phyloP scores from a whole-genome alignment of 78 protist genomes.

The Guillardia theta region DNA sequence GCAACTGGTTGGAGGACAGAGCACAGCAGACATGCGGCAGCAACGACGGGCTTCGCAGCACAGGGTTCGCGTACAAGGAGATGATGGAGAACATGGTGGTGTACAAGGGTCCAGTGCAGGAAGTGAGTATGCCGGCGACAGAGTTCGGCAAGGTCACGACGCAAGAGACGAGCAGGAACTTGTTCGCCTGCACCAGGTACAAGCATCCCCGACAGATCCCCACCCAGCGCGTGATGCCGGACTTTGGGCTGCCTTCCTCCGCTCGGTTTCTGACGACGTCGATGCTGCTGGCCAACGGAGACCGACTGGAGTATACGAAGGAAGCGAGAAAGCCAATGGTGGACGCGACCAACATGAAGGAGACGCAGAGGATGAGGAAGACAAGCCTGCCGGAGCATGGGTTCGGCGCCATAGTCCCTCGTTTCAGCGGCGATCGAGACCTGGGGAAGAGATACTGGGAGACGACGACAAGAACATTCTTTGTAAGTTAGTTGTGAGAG shows the following conservation, averaged over 20 bases:
- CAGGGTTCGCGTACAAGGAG: not conserved
- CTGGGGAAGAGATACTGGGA: not conserved
- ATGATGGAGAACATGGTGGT: not conserved
- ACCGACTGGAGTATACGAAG: not conserved
- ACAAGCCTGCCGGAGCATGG: not conserved
- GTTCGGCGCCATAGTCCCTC: not conserved
- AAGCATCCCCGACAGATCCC: not conserved
- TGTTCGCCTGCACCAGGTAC: not conserved
- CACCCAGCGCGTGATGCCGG: not conserved
- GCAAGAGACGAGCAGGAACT: not conserved
- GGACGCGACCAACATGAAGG: constrained; percentile 8
- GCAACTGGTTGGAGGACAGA: constrained; percentile 16
- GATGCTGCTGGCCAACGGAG: constrained; percentile 11
- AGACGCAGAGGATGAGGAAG: not conserved
- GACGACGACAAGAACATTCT: not conserved
- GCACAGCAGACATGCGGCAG: not conserved
- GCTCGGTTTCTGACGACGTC: not conserved
- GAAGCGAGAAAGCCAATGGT: not conserved
- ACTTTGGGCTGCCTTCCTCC: not conserved
- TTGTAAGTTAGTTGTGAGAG: too few relatives aligned
- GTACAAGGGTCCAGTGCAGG: not conserved
- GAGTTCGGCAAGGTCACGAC: not conserved
- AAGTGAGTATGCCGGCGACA: constrained; percentile 12
- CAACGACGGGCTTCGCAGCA: not conserved
- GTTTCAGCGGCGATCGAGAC: not conserved